Percentiles rank a stretch among this genome's conserved stretches.
These are phyloP conservation scores for Acanthamoeba sp. DNA, from an alignment of 208 protist species.

Conservation along the genomic window DNA sequence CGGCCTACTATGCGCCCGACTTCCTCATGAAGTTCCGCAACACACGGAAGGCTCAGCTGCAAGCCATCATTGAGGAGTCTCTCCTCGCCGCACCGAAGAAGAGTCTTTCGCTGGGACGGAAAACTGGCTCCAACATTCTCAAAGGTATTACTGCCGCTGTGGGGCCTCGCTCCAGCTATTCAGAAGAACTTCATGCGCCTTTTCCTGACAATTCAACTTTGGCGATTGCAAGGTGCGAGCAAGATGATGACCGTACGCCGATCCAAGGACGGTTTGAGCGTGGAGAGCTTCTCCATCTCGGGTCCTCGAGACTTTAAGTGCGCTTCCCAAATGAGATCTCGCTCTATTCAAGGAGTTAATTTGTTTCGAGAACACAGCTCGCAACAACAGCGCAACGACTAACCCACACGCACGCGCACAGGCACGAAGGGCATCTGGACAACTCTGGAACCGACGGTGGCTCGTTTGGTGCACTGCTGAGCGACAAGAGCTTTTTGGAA, in stretches of 20 bases:
- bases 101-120: conserved; percentile 47
- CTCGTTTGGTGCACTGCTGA: conserved; percentile 9
- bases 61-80: conserved; percentile 65
- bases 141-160: not conserved
- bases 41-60: conserved; percentile 64
- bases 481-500: conserved; percentile 4
- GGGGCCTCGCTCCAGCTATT: not conserved
- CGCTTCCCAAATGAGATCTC: too few relatives aligned
- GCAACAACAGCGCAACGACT: not conserved
- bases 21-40: conserved; percentile 62
- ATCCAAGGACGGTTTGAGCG: not conserved
- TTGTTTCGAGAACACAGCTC: too few relatives aligned
- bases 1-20: conserved; percentile 68
- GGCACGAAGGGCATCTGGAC: conserved; percentile 61
- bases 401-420: not conserved
- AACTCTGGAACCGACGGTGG: not conserved
- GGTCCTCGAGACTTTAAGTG: not conserved
- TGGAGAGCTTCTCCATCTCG: not conserved
- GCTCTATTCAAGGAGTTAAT: too few relatives aligned
- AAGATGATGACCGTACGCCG: conserved; percentile 13
- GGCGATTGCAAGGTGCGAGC: not conserved
- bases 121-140: conserved; percentile 56
- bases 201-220: not conserved
- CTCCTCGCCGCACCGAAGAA: conserved; percentile 29
- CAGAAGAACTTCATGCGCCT: not conserved